Evolutionary conservation across 2,329 filamentous ascomycete species (phyloP).

Genomic region (Penicillium paneum): DNA sequence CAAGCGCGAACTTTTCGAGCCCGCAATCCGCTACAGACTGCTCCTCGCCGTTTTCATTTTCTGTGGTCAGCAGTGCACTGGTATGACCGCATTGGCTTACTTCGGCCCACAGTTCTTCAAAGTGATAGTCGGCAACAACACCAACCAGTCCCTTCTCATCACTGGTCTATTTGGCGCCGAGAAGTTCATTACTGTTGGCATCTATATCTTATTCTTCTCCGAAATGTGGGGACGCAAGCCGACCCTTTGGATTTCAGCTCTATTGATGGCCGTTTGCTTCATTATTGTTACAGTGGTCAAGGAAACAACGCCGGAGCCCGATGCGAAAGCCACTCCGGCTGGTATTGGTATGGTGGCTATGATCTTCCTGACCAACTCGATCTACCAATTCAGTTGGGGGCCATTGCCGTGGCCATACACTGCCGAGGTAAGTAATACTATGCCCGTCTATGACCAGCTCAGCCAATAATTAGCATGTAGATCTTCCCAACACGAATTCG

Average conservation of each 20-base stretch:
- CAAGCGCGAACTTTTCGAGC: constrained; percentile 47
- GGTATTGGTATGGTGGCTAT: constrained; percentile 50
- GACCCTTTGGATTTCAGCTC: constrained; percentile 48
- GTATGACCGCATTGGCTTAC: constrained; percentile 49
- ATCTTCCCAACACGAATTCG: constrained; percentile 42
- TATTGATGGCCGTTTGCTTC: constrained; percentile 52
- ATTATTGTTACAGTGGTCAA: constrained; percentile 50
- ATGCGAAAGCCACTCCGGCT: constrained; percentile 31
- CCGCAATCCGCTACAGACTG: constrained; percentile 48
- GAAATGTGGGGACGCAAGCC: constrained; percentile 50
- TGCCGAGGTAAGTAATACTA: constrained; percentile 20
- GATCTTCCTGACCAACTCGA: constrained; percentile 41
- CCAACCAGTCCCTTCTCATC: constrained; percentile 46
- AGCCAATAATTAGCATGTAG: constrained; percentile 11
- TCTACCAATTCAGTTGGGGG: constrained; percentile 36
- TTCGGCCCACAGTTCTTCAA: constrained; percentile 54
- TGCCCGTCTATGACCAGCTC: background rate
- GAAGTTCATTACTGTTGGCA: constrained; percentile 49
- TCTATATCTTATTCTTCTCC: constrained; percentile 51
- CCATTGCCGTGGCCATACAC: constrained; percentile 38
- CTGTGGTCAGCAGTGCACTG: constrained; percentile 50
- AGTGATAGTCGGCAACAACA: constrained; percentile 46
- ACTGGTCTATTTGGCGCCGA: constrained; percentile 52
- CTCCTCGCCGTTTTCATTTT: constrained; percentile 50
- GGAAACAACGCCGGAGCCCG: constrained; percentile 40